phyloP scores from a whole-genome alignment of 2,329 filamentous ascomycete species.

The Aureobasidium melanogenum region DNA sequence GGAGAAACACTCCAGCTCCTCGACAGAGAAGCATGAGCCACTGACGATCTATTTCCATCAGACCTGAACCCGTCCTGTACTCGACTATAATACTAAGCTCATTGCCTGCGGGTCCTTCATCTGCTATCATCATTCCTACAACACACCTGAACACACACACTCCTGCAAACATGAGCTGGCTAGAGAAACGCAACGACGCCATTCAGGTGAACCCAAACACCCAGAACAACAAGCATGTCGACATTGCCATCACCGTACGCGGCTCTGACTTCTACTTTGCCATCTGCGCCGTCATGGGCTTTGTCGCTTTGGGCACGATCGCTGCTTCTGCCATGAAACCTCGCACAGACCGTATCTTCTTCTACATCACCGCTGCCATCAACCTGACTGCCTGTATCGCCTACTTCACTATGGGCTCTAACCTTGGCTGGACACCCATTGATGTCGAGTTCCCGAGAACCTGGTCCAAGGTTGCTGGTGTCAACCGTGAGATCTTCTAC shows the following conservation, averaged over 20 bases:
- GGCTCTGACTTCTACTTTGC: conserved; percentile 56
- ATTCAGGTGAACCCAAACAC: conserved; percentile 23
- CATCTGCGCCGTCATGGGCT: conserved; percentile 47
- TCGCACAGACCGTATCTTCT: conserved; percentile 46
- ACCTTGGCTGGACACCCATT: conserved; percentile 52
- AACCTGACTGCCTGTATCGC: conserved; percentile 47
- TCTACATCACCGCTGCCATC: conserved; percentile 49
- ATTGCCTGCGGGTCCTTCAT: not conserved
- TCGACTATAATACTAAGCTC: not conserved
- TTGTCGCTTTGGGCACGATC: conserved; percentile 42
- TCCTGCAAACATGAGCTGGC: not conserved
- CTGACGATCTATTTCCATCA: not conserved
- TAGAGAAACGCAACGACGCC: conserved; percentile 5
- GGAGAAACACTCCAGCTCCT: not conserved
- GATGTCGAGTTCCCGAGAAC: conserved; percentile 45
- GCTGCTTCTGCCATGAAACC: conserved; percentile 40
- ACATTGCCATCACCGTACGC: conserved; percentile 50
- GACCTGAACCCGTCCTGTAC: not conserved
- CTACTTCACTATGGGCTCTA: conserved; percentile 55
- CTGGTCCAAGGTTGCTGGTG: conserved; percentile 35
- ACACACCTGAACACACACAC: not conserved
- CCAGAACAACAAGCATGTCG: conserved; percentile 36
- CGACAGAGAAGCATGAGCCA: not conserved
- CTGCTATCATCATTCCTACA: not conserved
- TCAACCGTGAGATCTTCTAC: conserved; percentile 52